Evolutionary conservation across 495 filamentous ascomycete species (phyloP).

Genomic region (Usnea hakonensis): DNA sequence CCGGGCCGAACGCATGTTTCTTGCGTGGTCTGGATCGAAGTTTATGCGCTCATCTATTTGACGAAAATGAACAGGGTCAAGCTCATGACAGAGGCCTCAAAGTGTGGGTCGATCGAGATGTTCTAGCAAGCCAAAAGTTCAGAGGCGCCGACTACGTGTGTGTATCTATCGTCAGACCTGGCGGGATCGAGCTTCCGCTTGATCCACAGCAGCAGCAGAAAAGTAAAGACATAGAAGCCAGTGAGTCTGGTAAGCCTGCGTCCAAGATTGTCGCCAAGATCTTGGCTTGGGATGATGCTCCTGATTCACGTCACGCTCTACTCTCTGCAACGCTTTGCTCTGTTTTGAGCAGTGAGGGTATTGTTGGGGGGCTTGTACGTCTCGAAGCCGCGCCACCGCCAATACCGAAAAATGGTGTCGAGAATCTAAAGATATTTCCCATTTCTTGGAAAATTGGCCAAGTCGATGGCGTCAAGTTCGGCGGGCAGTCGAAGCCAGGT

Average conservation of each 20-base stretch:
- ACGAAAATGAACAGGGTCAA: constrained; percentile 43
- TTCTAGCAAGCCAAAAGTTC: constrained; percentile 58
- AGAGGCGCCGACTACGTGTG: constrained; percentile 64
- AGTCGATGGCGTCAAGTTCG: constrained; percentile 70
- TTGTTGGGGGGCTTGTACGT: constrained; percentile 83
- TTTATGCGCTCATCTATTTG: constrained; percentile 63
- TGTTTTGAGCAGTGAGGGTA: constrained; percentile 56
- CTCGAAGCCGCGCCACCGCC: constrained; percentile 66
- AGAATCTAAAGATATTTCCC: constrained; percentile 65
- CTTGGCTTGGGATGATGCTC: constrained; percentile 74
- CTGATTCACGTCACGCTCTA: constrained; percentile 66
- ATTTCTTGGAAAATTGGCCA: constrained; percentile 51
- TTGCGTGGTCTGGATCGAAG: constrained; percentile 68
- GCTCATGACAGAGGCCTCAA: constrained; percentile 56
- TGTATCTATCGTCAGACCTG: constrained; percentile 72
- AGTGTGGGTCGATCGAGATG: constrained; percentile 76
- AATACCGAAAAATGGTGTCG: constrained; percentile 45
- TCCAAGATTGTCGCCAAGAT: constrained; percentile 69
- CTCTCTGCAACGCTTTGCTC: constrained; percentile 70
- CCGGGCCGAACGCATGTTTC: constrained; percentile 57
- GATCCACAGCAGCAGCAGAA: constrained; percentile 67
- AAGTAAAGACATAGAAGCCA: constrained; percentile 47
- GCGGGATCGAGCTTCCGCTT: constrained; percentile 62
- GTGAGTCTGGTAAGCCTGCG: constrained; percentile 52
- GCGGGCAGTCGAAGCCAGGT: constrained; percentile 73